Percentiles rank a stretch among this genome's conserved stretches.
Conservation (phyloP, 164 flowering plant species). For the Magnolia kwangsiensis region DNA sequence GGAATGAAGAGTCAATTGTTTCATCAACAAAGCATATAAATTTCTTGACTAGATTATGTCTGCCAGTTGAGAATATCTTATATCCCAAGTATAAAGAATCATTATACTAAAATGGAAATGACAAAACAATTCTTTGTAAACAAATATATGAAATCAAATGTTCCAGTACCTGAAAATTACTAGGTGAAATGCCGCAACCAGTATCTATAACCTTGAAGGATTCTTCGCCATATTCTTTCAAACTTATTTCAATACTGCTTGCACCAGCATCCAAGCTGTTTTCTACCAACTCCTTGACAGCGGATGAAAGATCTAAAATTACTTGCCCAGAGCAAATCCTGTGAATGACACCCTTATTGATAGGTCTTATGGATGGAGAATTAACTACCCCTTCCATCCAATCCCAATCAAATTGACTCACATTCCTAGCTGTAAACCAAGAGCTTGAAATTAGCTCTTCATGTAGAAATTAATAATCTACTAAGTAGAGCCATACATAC, state of each 20-base stretch:
- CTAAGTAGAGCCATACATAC: too few relatives aligned
- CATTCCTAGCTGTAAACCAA: constrained; percentile 5
- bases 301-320: constrained; percentile 88
- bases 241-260: constrained; percentile 63
- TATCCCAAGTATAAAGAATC: background rate
- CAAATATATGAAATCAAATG: background rate
- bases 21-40: background rate
- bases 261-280: constrained; percentile 99
- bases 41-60: background rate
- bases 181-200: constrained; percentile 87
- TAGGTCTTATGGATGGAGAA: constrained; percentile 52
- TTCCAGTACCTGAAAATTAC: constrained; percentile 63
- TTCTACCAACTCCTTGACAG: constrained; percentile 96
- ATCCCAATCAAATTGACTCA: constrained; percentile 9
- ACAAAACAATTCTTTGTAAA: background rate
- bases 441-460: background rate
- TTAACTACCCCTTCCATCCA: constrained; percentile 27
- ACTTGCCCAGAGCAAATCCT: constrained; percentile 93
- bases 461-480: too few relatives aligned
- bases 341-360: constrained; percentile 70
- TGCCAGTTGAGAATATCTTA: background rate
- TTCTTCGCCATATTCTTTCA: constrained; percentile 76
- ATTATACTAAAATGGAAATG: background rate
- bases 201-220: constrained; percentile 85
- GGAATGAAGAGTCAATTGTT: background rate